phyloP scores from a whole-genome alignment of 805 yeast species.

The Zygosaccharomyces rouxii region DNA sequence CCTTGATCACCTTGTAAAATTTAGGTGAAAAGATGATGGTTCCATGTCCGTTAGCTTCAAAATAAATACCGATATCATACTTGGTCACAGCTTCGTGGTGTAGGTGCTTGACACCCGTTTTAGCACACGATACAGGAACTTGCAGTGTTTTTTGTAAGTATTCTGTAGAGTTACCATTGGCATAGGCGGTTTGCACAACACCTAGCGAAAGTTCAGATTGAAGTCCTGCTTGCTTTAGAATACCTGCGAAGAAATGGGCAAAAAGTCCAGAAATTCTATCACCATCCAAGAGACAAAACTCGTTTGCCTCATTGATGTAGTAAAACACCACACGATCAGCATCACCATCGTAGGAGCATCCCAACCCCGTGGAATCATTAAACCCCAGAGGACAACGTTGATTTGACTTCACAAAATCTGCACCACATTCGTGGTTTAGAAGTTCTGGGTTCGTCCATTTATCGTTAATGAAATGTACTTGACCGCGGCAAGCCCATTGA shows the following conservation, averaged over 20 bases:
- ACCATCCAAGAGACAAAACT: slow-evolving; percentile 73
- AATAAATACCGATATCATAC: slow-evolving; percentile 88
- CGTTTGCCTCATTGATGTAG: slow-evolving; percentile 39
- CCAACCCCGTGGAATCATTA: slow-evolving; percentile 39
- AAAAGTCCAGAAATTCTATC: slow-evolving; percentile 87
- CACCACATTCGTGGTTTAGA: slow-evolving; percentile 83
- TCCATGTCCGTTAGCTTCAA: slow-evolving; percentile 99
- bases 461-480: slow-evolving; percentile 50
- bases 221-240: slow-evolving; percentile 44
- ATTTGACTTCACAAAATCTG: slow-evolving; percentile 89
- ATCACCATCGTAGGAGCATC: slow-evolving; percentile 92
- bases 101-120: slow-evolving; percentile 94
- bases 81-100: slow-evolving; percentile 82
- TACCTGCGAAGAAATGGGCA: slow-evolving; percentile 59
- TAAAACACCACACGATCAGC: slow-evolving; percentile 93
- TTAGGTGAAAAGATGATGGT: slow-evolving; percentile 75
- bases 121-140: slow-evolving; percentile 80
- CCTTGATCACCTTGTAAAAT: slow-evolving; percentile 39
- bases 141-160: slow-evolving; percentile 57
- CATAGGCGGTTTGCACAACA: slow-evolving; percentile 96
- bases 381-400: slow-evolving; percentile 71
- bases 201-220: slow-evolving; percentile 50
- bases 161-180: slow-evolving; percentile 86
- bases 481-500: slow-evolving; percentile 32
- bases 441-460: slow-evolving; percentile 48